phyloP scores from a whole-genome alignment of 2,329 filamentous ascomycete genomes.

The Dactylella cylindrospora region DNA sequence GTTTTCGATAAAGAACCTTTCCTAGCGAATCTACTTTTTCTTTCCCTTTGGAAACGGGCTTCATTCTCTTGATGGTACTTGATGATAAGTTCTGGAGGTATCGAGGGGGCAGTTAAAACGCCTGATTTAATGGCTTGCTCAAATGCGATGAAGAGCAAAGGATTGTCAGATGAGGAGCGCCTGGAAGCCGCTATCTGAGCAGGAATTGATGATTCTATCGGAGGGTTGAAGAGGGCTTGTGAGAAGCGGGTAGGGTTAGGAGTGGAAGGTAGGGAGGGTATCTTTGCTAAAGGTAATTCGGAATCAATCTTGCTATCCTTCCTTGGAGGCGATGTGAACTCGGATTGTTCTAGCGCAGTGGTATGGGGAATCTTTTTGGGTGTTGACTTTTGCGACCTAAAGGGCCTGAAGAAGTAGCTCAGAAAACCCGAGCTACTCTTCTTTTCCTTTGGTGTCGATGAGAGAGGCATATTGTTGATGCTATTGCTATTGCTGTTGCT shows the following conservation, averaged over 20 bases:
- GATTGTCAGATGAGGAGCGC: constrained; percentile 19
- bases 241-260: constrained; percentile 35
- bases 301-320: constrained; percentile 37
- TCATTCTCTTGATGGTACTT: constrained; percentile 32
- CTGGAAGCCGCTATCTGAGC: constrained; percentile 11
- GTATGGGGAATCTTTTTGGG: constrained; percentile 32
- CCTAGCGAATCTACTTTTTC: constrained; percentile 35
- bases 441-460: constrained; percentile 22
- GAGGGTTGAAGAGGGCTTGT: constrained; percentile 36
- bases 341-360: constrained; percentile 22
- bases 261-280: constrained; percentile 32
- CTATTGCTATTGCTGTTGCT: constrained; percentile 1
- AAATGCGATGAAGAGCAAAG: constrained; percentile 36
- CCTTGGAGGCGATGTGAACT: constrained; percentile 6
- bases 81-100: constrained; percentile 38
- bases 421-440: constrained; percentile 28
- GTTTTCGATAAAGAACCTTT: constrained; percentile 32
- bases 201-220: constrained; percentile 17
- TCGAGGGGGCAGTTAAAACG: constrained; percentile 25
- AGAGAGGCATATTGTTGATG: constrained; percentile 21
- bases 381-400: constrained; percentile 35
- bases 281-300: constrained; percentile 21
- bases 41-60: constrained; percentile 13
- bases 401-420: constrained; percentile 42
- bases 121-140: constrained; percentile 35